Conservation (phyloP, 495 filamentous ascomycete genomes). For the Aspergillus coremiiformis region DNA sequence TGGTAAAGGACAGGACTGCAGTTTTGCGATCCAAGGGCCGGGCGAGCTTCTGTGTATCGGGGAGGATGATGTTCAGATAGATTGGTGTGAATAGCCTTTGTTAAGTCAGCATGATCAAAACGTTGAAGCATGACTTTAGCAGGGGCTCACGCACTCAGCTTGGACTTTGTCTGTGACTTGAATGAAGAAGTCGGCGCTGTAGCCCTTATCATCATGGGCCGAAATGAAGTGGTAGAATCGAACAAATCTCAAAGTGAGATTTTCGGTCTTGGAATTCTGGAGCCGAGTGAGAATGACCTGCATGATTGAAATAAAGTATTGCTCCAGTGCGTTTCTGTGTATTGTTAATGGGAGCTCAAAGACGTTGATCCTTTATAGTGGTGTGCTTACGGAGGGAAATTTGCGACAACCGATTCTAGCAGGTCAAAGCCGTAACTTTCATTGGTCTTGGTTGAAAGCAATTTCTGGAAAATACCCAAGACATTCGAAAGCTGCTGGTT, state of each 20-base stretch:
- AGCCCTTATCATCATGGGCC: slow-evolving; percentile 63
- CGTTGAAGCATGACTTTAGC: background rate
- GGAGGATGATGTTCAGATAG: slow-evolving; percentile 78
- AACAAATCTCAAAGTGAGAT: slow-evolving; percentile 71
- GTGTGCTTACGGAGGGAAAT: slow-evolving; percentile 58
- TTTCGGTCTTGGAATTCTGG: slow-evolving; percentile 69
- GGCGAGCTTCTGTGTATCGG: slow-evolving; percentile 77
- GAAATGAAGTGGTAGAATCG: slow-evolving; percentile 90
- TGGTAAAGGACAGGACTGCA: slow-evolving; percentile 85
- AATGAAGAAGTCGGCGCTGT: slow-evolving; percentile 87
- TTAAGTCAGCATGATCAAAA: slow-evolving; percentile 17
- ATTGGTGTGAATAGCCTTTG: slow-evolving; percentile 69
- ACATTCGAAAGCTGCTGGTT: slow-evolving; percentile 73
- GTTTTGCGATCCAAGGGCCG: slow-evolving; percentile 86
- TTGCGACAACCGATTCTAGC: slow-evolving; percentile 66
- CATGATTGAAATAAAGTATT: slow-evolving; percentile 73
- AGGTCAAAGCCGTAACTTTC: slow-evolving; percentile 84
- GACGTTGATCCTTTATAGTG: background rate
- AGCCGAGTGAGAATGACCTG: slow-evolving; percentile 76
- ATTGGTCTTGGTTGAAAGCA: slow-evolving; percentile 63
- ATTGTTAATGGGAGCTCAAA: slow-evolving; percentile 8
- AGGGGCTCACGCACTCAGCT: slow-evolving; percentile 42
- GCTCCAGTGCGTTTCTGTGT: slow-evolving; percentile 53
- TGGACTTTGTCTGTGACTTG: slow-evolving; percentile 73
- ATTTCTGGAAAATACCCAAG: slow-evolving; percentile 85